Evolutionary conservation across 2,329 filamentous ascomycete genomes (phyloP), one percentile per base, ranked within the genome.

Genomic region (Fusarium penzigii): DNA sequence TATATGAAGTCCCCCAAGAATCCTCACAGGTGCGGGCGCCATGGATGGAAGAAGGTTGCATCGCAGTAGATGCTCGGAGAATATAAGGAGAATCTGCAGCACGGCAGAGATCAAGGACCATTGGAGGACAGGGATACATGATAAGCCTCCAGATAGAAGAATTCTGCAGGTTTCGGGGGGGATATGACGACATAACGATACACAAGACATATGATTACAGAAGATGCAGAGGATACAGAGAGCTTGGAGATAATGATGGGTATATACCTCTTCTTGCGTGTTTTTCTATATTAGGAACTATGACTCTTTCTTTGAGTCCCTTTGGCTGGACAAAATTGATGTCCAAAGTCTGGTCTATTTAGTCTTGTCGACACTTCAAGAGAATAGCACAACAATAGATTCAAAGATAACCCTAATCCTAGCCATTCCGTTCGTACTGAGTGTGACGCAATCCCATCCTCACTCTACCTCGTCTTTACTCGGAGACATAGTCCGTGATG

Each of bases 1-100:
- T 83, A 79, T 65, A 79, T 82, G 68, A 82, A 79, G 64, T 85
- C 81, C 45, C 84, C 84, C 14, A 80, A 79, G 61, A 80, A 86
- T 58, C 77, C 79, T 25, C 72, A 75, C 51, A 75, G 80, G 25
- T 87, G 84, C 61, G 84, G 83, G 9, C 75, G 83, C 17, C 84
- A 86, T 58, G 70, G 71, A 43, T 64, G 67, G 17, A 71, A 62
- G 60, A 63, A 60, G 56, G 50, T 32, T 36, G 48, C 52, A 44
- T 20, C 49, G 11, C 42, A 49, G 16, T 52, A 53, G 49, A 40
- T 48, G 44, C 20, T 51, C 52, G 17, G 56, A 16, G 13, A 43
- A 44, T 40, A 46, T 38, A 44, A 43, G 29, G 39, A 16, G 10
- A 14, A 36, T 11, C 13, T 11, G 32, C 32, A 14, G 32, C 32